phyloP scores from a whole-genome alignment of 75 land plant genomes.

The Chamaecyparis obtusa region DNA sequence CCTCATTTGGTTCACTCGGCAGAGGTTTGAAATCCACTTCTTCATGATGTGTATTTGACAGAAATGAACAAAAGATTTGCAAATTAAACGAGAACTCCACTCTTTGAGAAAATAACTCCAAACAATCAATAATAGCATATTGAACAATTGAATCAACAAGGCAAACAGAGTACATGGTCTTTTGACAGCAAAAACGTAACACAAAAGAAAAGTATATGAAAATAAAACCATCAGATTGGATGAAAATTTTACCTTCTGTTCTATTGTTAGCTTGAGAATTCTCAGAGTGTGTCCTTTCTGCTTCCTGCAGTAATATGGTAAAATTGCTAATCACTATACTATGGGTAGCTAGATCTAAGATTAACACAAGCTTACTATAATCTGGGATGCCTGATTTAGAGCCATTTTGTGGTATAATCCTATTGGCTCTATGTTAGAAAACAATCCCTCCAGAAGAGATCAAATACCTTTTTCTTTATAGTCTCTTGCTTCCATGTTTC shows the following conservation, averaged over 20 bases:
- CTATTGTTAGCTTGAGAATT: background rate
- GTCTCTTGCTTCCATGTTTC: constrained; percentile 68
- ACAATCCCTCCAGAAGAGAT: background rate
- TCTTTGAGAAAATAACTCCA: background rate
- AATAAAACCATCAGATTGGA: background rate
- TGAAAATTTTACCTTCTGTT: background rate
- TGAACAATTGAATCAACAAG: background rate
- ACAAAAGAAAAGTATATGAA: background rate
- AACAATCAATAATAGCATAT: background rate
- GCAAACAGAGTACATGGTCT: background rate
- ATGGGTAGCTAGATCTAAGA: background rate
- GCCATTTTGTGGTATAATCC: background rate
- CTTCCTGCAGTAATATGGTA: constrained; percentile 4
- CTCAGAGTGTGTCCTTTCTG: background rate
- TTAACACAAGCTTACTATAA: background rate
- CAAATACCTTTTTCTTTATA: constrained; percentile 41
- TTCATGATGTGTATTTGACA: constrained; percentile 17
- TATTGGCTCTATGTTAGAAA: background rate
- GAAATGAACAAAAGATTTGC: background rate
- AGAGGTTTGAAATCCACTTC: constrained; percentile 45
- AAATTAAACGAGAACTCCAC: background rate
- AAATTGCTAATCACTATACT: background rate
- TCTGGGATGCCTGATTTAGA: background rate
- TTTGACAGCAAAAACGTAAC: background rate
- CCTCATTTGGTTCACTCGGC: constrained; percentile 21